These are phyloP conservation scores for Paraconiothyrium brasiliense DNA, from an alignment of 2,329 filamentous ascomycete genomes.

Conservation along the genomic window DNA sequence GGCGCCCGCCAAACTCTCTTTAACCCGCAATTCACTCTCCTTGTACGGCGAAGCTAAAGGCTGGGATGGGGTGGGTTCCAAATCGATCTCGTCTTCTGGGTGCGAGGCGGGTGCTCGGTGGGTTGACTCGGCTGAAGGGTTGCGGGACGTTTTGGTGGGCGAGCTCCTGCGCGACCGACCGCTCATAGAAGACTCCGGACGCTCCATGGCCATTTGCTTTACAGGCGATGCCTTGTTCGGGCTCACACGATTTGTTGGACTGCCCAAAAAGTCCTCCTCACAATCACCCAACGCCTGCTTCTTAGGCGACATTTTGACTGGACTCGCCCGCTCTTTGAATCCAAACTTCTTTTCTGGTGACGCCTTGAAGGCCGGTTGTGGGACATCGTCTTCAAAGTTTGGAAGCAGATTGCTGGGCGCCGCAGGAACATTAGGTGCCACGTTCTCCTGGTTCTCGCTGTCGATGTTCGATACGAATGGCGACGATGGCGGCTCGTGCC, in stretches of 20 bases:
- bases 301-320: constrained; percentile 39
- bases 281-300: constrained; percentile 42
- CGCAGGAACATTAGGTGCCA: constrained; percentile 34
- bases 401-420: constrained; percentile 38
- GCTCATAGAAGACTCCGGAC: constrained; percentile 38
- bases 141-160: constrained; percentile 38
- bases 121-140: constrained; percentile 31
- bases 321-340: constrained; percentile 41
- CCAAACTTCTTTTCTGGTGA: constrained; percentile 42
- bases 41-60: constrained; percentile 32
- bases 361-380: constrained; percentile 44
- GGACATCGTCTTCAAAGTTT: constrained; percentile 33
- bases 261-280: constrained; percentile 28
- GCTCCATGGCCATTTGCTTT: constrained; percentile 33
- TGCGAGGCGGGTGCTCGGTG: constrained; percentile 23
- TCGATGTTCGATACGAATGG: constrained; percentile 59
- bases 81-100: constrained; percentile 24
- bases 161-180: constrained; percentile 39
- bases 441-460: constrained; percentile 50
- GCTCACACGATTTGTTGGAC: constrained; percentile 23
- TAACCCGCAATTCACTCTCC: constrained; percentile 45
- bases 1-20: constrained; percentile 51
- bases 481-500: constrained; percentile 57
- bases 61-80: constrained; percentile 30
- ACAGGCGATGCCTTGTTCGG: constrained; percentile 40